Evolutionary conservation across 2,329 filamentous ascomycete genomes (phyloP), one percentile per base, ranked within the genome.

Genomic region (Arachnomyces sp.): DNA sequence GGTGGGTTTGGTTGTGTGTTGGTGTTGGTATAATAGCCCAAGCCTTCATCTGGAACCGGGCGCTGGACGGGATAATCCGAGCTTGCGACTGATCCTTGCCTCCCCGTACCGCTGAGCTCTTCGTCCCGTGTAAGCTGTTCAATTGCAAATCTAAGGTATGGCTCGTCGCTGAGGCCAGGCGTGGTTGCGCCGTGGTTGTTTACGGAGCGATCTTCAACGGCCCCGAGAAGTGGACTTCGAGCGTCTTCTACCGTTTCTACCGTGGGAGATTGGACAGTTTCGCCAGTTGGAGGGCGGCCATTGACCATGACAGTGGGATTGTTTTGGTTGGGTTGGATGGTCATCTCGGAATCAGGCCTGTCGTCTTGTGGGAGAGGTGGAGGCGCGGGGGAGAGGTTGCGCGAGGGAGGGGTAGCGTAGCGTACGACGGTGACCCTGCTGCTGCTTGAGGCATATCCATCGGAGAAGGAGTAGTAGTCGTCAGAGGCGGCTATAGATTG

Each of bases 71-170:
- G 69, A 45, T 75, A 74, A 31, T 70, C 66, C 12, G 52, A 49
- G n/a, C 54, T 59, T 1, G 48, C 47, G 46, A 63, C 47, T 36
- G 71, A 68, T 39, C 71, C 61, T 38, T 76, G 71, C 49, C 74
- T 65, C 40, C 70, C 66, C 40, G 72, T 67, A 7, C 73, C 71
- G 42, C 69, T 64, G 4, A 79, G 71, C 44, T 84, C 79, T 42
- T 81, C 81, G 53, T 84, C 77, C 35, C 82, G 73, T 4, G 87
- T 93, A 50, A 96, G 68, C 47, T 90, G 86, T 48, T 94, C 84
- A 47, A 96, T 78, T 31, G 90, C 89, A 59, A 92, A 93, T 48
- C 83, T 83, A 47, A 95, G 85, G 60, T 89, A 94, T 0, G 87
- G 88, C 7, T 80, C 83, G 55, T 94, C 84, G 54, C 94, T 88